These are phyloP conservation scores for Fusarium hainanense DNA, from an alignment of 2,329 filamentous ascomycete genomes.

Conservation along the genomic window DNA sequence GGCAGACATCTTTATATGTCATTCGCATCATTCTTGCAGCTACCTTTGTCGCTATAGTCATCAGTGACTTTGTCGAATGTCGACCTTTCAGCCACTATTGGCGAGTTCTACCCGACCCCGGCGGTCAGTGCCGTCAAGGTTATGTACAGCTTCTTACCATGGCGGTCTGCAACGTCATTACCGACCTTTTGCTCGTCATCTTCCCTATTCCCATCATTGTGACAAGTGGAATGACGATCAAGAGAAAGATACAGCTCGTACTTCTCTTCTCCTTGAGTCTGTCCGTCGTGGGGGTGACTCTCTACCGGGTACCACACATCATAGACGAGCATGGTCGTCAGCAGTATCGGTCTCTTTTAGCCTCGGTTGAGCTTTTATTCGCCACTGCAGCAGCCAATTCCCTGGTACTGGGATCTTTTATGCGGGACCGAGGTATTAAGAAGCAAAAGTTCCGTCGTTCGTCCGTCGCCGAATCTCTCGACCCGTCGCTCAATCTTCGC, in stretches of 20 bases:
- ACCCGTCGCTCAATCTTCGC: slow-evolving; percentile 54
- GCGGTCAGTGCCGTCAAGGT: slow-evolving; percentile 84
- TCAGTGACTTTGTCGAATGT: slow-evolving; percentile 87
- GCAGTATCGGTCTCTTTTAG: slow-evolving; percentile 87
- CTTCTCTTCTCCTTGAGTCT: slow-evolving; percentile 87
- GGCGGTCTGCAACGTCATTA: slow-evolving; percentile 88
- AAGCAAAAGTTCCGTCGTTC: slow-evolving; percentile 82
- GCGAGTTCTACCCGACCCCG: slow-evolving; percentile 88
- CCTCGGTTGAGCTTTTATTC: slow-evolving; percentile 89
- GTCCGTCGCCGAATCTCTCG: slow-evolving; percentile 72
- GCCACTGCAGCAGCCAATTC: slow-evolving; percentile 89
- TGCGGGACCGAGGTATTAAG: slow-evolving; percentile 90
- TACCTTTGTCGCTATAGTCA: slow-evolving; percentile 84
- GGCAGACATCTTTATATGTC: slow-evolving; percentile 75
- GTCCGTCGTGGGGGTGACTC: slow-evolving; percentile 80
- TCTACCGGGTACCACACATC: slow-evolving; percentile 83
- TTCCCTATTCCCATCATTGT: slow-evolving; percentile 93
- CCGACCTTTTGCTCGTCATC: slow-evolving; percentile 85
- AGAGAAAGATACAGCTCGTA: slow-evolving; percentile 82
- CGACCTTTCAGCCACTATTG: slow-evolving; percentile 79
- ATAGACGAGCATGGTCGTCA: slow-evolving; percentile 78
- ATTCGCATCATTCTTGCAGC: slow-evolving; percentile 79
- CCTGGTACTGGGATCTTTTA: slow-evolving; percentile 90
- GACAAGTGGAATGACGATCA: slow-evolving; percentile 77
- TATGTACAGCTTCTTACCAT: slow-evolving; percentile 90